Conservation (phyloP, 2,329 filamentous ascomycete genomes). For the Pseudocercospora crystallina region DNA sequence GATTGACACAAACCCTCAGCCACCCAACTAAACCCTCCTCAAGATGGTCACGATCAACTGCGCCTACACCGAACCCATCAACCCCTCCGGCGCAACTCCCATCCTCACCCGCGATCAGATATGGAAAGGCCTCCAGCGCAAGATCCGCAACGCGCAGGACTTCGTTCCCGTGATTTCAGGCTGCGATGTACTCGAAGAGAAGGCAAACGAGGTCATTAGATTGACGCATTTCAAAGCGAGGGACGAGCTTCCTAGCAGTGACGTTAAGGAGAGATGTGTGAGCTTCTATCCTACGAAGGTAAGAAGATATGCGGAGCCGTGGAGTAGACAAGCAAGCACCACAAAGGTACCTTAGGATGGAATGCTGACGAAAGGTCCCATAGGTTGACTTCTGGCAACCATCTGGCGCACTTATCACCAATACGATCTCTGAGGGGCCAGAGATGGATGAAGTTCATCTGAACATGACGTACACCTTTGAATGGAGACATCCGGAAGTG, state of each 20-base stretch:
- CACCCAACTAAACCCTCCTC: too few species aligned
- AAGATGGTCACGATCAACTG: constrained; percentile 43
- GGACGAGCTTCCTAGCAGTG: constrained; percentile 26
- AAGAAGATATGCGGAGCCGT: constrained; percentile 1
- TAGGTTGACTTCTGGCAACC: constrained; percentile 49
- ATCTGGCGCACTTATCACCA: constrained; percentile 45
- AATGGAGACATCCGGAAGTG: constrained; percentile 40
- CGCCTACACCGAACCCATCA: constrained; percentile 47
- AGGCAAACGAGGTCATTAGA: constrained; percentile 35
- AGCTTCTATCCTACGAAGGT: constrained; percentile 44
- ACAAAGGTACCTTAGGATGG: too few species aligned
- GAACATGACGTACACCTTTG: constrained; percentile 50
- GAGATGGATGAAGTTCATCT: constrained; percentile 36
- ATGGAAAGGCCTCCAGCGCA: constrained; percentile 48
- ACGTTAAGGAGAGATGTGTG: constrained; percentile 41
- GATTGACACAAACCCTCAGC: too few species aligned
- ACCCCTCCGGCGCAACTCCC: constrained; percentile 40
- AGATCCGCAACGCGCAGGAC: constrained; percentile 47
- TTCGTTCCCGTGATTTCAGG: constrained; percentile 46
- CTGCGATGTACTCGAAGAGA: constrained; percentile 44
- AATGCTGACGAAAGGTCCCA: not conserved
- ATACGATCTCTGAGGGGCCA: constrained; percentile 44
- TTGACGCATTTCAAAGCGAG: constrained; percentile 43
- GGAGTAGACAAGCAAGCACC: too few species aligned
- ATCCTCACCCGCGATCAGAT: constrained; percentile 39